Evolutionary conservation across 495 filamentous ascomycete genomes (phyloP).

Genomic region (Lophium mytilinum): DNA sequence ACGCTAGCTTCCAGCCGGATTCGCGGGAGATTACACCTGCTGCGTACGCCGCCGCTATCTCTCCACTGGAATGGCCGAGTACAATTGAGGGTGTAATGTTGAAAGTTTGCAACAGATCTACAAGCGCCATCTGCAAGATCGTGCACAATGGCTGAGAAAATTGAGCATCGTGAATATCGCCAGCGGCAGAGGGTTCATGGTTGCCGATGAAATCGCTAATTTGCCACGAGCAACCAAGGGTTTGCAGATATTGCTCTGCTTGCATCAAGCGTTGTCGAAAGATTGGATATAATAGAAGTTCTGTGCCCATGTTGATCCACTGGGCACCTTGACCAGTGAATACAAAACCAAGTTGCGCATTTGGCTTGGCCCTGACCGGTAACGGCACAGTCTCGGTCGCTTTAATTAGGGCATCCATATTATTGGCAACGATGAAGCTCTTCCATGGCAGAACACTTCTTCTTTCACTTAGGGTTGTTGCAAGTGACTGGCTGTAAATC

Average conservation of each 20-base stretch:
- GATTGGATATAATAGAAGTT: slow-evolving; percentile 7
- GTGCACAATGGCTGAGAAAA: slow-evolving; percentile 14
- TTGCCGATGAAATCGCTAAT: slow-evolving; percentile 1
- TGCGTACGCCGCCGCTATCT: slow-evolving; percentile 16
- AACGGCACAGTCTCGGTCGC: background rate
- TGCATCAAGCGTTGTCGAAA: background rate
- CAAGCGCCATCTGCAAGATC: slow-evolving; percentile 14
- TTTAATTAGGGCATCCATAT: background rate
- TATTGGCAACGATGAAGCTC: background rate
- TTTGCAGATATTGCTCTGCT: slow-evolving; percentile 1
- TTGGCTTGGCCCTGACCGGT: background rate
- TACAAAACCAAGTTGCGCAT: slow-evolving; percentile 17
- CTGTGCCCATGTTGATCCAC: slow-evolving; percentile 27
- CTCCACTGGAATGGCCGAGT: slow-evolving; percentile 14
- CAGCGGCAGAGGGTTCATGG: background rate
- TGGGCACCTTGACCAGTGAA: slow-evolving; percentile 38
- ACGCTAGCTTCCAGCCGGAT: slow-evolving; percentile 6
- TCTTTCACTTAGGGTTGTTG: background rate
- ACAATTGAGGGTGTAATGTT: slow-evolving; percentile 3
- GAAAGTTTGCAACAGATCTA: background rate
- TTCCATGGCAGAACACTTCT: background rate
- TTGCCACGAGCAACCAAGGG: slow-evolving; percentile 6
- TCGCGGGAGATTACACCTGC: slow-evolving; percentile 1
- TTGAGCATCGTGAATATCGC: background rate
- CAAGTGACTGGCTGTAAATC: too few relatives aligned